Conservation (phyloP, 1,284 basidiomycete genomes). For the Papiliotrema nemorosa region DNA sequence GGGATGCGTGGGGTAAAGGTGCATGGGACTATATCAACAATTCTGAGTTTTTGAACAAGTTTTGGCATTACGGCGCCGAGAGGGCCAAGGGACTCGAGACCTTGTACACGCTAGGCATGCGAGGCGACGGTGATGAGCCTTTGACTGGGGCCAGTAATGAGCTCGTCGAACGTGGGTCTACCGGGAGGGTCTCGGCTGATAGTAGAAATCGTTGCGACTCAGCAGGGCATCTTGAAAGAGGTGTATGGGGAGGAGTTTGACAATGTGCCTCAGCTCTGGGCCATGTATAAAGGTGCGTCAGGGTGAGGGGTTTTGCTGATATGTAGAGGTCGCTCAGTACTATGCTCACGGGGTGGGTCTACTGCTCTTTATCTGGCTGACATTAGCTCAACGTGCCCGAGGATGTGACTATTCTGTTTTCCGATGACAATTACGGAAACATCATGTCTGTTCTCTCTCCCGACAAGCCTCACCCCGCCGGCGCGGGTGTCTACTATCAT, state of each 20-base stretch:
- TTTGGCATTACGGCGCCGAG: constrained; percentile 33
- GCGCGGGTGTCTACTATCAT: constrained; percentile 66
- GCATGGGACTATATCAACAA: constrained; percentile 32
- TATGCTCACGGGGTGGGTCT: constrained; percentile 60
- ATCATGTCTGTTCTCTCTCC: constrained; percentile 51
- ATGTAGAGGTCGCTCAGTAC: constrained; percentile 57
- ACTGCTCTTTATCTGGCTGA: neutral
- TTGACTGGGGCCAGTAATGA: constrained; percentile 28
- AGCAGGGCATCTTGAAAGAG: constrained; percentile 60
- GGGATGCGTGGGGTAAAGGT: constrained; percentile 10
- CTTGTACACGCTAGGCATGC: constrained; percentile 34
- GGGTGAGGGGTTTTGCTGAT: no score
- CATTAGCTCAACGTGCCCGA: constrained; percentile 36
- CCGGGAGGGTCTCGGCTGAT: neutral
- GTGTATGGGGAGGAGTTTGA: constrained; percentile 52
- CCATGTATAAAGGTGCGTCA: constrained; percentile 47
- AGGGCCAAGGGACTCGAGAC: constrained; percentile 30
- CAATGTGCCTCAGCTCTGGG: constrained; percentile 54
- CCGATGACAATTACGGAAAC: constrained; percentile 48
- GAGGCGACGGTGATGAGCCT: constrained; percentile 34
- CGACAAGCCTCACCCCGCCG: constrained; percentile 58
- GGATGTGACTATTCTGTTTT: constrained; percentile 33
- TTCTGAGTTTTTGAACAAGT: constrained; percentile 1
- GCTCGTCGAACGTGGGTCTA: constrained; percentile 23
- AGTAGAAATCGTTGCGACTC: constrained; percentile 57